Percentiles rank a stretch among this genome's conserved stretches.
Conservation (phyloP, 2,329 filamentous ascomycete species). For the Aspergillus awamori region DNA sequence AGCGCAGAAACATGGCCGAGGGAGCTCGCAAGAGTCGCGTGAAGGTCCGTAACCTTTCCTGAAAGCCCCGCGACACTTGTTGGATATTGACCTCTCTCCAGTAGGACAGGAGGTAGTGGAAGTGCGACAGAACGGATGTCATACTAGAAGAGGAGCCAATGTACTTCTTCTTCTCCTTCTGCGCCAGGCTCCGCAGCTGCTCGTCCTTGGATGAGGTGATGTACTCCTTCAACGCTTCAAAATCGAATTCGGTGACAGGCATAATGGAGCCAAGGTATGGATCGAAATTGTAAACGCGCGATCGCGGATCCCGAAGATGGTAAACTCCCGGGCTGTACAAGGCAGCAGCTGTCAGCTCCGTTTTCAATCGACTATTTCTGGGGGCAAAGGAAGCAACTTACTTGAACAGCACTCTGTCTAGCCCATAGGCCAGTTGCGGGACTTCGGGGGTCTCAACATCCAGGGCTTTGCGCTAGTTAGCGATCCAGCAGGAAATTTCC, state of each 20-base stretch:
- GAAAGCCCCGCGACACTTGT: conserved; percentile 70
- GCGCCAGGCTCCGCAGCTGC: conserved; percentile 69
- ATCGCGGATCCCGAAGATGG: conserved; percentile 82
- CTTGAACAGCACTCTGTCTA: conserved; percentile 94
- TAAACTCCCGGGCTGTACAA: conserved; percentile 72
- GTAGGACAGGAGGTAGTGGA: conserved; percentile 85
- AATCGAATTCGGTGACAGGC: conserved; percentile 91
- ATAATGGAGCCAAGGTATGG: conserved; percentile 92
- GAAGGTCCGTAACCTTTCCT: conserved; percentile 64
- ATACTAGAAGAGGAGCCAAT: conserved; percentile 96
- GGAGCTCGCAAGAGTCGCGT: conserved; percentile 74
- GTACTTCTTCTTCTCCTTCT: conserved; percentile 72
- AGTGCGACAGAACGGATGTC: conserved; percentile 83
- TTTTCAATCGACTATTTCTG: background rate
- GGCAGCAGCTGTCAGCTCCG: background rate
- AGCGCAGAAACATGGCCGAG: conserved; percentile 77
- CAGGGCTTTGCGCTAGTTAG: conserved; percentile 33
- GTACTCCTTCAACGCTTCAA: conserved; percentile 80
- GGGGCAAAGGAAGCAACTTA: conserved; percentile 34
- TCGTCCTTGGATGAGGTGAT: conserved; percentile 87
- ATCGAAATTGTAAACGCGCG: conserved; percentile 93
- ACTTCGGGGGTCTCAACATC: conserved; percentile 54
- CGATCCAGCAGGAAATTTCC: background rate
- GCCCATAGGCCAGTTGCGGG: conserved; percentile 69
- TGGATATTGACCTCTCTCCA: conserved; percentile 74